Evolutionary conservation across 441 rosid genomes (phyloP).

Genomic region (Croton laevigatus): DNA sequence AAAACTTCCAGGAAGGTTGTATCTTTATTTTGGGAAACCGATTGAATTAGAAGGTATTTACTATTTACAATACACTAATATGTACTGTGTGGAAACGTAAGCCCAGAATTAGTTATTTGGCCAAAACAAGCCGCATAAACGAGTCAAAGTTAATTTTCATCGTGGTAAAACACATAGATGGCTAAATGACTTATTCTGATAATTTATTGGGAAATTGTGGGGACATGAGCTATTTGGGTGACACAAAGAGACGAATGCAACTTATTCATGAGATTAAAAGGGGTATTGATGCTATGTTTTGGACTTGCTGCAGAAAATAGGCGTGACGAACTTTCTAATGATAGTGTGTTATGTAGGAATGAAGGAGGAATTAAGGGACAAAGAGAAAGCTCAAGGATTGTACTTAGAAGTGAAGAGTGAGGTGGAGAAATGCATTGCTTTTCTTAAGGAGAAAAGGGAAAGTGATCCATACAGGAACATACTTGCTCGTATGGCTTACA

Average conservation of each 20-base stretch:
- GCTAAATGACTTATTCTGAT: no score
- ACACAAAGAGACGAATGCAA: no score
- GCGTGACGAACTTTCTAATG: no score
- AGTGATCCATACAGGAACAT: constrained; percentile 66
- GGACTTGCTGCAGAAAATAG: no score
- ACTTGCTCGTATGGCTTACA: constrained; percentile 52
- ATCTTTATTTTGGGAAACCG: constrained; percentile 67
- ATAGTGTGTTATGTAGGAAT: constrained; percentile 40
- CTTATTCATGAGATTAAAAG: no score
- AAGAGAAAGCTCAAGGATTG: constrained; percentile 54
- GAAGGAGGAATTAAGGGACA: constrained; percentile 50
- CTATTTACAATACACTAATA: not conserved
- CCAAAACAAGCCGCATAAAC: not conserved
- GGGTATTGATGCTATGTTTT: no score
- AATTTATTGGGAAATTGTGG: no score
- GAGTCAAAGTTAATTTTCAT: no score
- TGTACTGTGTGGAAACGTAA: no score
- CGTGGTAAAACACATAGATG: no score
- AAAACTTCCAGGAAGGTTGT: constrained; percentile 67
- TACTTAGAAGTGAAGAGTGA: constrained; percentile 67
- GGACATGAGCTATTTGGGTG: no score
- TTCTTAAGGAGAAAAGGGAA: constrained; percentile 62
- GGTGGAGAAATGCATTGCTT: constrained; percentile 61
- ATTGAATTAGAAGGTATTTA: constrained; percentile 55
- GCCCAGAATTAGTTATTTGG: not conserved